Percentiles rank a stretch among this genome's conserved stretches.
These are phyloP conservation scores for Trichocomaceae sp. DNA, from an alignment of 2,329 filamentous ascomycete species.

Conservation along the genomic window DNA sequence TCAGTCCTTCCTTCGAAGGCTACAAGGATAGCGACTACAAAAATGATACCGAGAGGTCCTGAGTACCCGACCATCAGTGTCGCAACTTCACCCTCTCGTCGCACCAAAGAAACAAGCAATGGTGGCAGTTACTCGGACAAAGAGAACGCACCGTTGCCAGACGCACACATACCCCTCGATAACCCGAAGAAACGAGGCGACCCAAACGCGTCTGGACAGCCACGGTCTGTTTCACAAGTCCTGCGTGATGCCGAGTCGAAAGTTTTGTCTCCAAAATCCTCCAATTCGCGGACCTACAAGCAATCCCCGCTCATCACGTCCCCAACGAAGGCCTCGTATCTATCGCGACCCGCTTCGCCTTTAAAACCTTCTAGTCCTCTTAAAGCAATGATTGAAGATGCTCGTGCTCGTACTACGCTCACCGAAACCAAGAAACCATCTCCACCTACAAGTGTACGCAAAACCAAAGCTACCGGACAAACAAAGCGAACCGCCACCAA, in stretches of 20 bases:
- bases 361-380: slow-evolving; percentile 48
- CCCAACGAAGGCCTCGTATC: slow-evolving; percentile 40
- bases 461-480: slow-evolving; percentile 14
- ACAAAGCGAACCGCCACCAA: slow-evolving; percentile 22
- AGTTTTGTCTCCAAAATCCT: slow-evolving; percentile 73
- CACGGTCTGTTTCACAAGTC: slow-evolving; percentile 38
- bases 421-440: slow-evolving; percentile 13
- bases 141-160: slow-evolving; percentile 55
- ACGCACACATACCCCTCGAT: slow-evolving; percentile 47
- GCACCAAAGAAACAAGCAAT: slow-evolving; percentile 44
- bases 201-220: slow-evolving; percentile 32
- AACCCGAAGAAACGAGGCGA: slow-evolving; percentile 64
- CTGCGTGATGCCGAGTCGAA: slow-evolving; percentile 46
- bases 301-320: slow-evolving; percentile 48
- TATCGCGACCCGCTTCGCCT: slow-evolving; percentile 56
- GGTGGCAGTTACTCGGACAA: slow-evolving; percentile 63
- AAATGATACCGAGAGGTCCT: slow-evolving; percentile 25
- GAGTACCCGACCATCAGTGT: slow-evolving; percentile 23
- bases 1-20: slow-evolving; percentile 25
- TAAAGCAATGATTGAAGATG: slow-evolving; percentile 22
- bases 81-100: slow-evolving; percentile 24
- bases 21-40: slow-evolving; percentile 19
- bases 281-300: slow-evolving; percentile 65
- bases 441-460: slow-evolving; percentile 16
- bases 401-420: slow-evolving; percentile 21